Evolutionary conservation across 2,329 filamentous ascomycete species (phyloP).

Genomic region (Rhynchosporium graminicola): DNA sequence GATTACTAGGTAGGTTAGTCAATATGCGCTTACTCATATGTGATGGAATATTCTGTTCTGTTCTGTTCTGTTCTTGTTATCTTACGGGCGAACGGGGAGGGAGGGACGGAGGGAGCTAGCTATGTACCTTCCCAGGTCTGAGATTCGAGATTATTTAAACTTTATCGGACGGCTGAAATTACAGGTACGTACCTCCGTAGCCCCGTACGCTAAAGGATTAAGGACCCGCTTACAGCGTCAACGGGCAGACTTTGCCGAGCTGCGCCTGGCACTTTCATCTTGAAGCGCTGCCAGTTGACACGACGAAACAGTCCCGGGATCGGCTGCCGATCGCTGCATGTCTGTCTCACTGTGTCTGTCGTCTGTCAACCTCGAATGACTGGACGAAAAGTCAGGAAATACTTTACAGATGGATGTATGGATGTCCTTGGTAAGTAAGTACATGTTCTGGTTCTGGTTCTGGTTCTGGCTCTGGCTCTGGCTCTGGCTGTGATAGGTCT

Average conservation of each 20-base stretch:
- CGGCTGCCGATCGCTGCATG: constrained; percentile 4
- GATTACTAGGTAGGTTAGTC: neutral
- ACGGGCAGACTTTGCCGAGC: constrained; percentile 31
- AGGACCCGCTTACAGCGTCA: constrained; percentile 32
- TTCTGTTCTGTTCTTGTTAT: no score
- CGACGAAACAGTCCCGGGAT: constrained; percentile 14
- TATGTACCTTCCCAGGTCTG: no score
- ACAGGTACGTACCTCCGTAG: neutral
- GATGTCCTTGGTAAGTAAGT: no score
- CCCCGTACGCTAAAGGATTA: neutral
- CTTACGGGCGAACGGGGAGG: neutral
- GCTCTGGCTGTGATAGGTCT: neutral
- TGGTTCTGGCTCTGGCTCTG: neutral
- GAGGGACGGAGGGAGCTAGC: neutral
- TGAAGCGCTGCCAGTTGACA: constrained; percentile 27
- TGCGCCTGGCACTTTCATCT: constrained; percentile 27
- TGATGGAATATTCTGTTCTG: neutral
- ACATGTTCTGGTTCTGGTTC: no score
- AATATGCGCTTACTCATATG: neutral
- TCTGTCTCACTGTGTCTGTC: neutral
- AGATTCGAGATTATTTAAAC: no score
- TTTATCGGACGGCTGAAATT: constrained; percentile 7
- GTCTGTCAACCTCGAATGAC: neutral
- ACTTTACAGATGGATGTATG: no score
- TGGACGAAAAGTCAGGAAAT: neutral